phyloP scores from a whole-genome alignment of 2,329 filamentous ascomycete genomes.

The Helicocarpus griseus region DNA sequence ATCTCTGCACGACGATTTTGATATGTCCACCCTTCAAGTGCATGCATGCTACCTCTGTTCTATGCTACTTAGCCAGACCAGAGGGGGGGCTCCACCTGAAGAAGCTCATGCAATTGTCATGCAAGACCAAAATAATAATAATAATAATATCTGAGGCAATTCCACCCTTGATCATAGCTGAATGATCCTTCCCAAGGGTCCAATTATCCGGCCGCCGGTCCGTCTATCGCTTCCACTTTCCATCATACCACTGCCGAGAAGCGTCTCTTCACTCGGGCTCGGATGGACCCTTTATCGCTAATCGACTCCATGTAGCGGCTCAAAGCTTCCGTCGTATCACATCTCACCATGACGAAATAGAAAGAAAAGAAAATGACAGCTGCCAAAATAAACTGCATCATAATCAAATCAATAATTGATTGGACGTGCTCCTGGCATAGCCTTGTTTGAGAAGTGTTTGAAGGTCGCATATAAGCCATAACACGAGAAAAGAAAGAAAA shows the following conservation, averaged over 20 bases:
- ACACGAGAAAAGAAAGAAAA: neutral
- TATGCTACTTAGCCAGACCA: neutral
- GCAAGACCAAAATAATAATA: neutral
- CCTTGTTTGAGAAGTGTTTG: neutral
- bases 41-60: too few relatives aligned
- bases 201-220: neutral
- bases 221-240: neutral
- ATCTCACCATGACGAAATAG: neutral
- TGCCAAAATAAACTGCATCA: neutral
- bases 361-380: neutral
- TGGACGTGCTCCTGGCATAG: neutral
- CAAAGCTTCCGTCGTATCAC: neutral
- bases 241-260: neutral
- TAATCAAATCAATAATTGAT: neutral
- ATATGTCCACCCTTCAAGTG: too few relatives aligned
- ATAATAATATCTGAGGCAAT: neutral
- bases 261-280: neutral
- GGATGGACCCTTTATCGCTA: neutral
- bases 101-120: neutral
- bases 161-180: slow-evolving; percentile 1
- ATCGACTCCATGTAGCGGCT: neutral
- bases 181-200: neutral
- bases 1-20: neutral
- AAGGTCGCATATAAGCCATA: neutral
- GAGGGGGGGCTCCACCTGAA: neutral